These are phyloP conservation scores for Daedalea quercina DNA, from an alignment of 768 basidiomycete genomes.

Conservation along the genomic window DNA sequence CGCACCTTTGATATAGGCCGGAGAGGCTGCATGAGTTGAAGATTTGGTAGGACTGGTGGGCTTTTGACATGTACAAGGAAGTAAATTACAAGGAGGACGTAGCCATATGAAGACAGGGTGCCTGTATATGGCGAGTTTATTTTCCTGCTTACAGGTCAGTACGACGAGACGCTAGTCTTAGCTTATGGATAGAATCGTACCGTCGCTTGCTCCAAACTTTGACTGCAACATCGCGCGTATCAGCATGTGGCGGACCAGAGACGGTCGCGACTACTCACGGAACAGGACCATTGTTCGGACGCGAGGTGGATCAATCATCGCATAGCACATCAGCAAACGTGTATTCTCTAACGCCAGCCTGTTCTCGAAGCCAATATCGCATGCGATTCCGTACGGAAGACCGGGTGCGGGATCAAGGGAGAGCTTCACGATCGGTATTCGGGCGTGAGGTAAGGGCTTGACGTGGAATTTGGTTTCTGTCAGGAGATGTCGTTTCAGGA, in stretches of 20 bases:
- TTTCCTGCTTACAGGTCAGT: conserved; percentile 47
- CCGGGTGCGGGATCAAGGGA: conserved; percentile 83
- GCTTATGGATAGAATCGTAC: conserved; percentile 30
- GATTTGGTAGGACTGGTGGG: conserved; percentile 91
- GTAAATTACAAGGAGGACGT: conserved; percentile 96
- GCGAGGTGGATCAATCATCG: conserved; percentile 91
- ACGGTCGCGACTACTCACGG: conserved; percentile 51
- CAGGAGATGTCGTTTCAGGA: conserved; percentile 1
- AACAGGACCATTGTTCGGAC: conserved; percentile 93
- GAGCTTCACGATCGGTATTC: conserved; percentile 98
- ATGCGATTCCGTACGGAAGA: conserved; percentile 83
- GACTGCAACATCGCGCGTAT: conserved; percentile 40
- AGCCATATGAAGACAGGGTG: conserved; percentile 94
- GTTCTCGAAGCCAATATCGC: conserved; percentile 99
- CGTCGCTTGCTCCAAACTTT: conserved; percentile 99
- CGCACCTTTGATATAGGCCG: conserved; percentile 76
- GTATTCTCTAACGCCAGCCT: conserved; percentile 96
- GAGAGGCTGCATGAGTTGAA: conserved; percentile 90
- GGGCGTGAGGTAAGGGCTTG: conserved; percentile 92
- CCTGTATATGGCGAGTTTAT: conserved; percentile 98
- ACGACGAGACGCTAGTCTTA: background rate
- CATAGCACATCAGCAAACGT: conserved; percentile 91
- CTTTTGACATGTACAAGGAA: conserved; percentile 97
- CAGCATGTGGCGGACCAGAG: background rate
- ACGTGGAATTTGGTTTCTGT: conserved; percentile 94